Conservation (phyloP, 2,329 filamentous ascomycete species). For the Colletotrichum sp. region DNA sequence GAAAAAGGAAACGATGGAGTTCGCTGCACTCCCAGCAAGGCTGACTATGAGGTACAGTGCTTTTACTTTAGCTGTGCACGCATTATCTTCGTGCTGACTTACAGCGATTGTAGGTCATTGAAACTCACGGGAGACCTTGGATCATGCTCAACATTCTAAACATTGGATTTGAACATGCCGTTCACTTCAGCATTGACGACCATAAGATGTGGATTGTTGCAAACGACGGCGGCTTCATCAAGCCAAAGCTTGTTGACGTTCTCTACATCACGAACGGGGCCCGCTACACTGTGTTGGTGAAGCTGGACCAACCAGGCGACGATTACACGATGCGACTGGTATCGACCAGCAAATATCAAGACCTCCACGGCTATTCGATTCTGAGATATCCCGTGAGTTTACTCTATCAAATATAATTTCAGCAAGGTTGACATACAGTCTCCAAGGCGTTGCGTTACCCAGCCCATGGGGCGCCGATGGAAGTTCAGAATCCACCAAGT, state of each 20-base stretch:
- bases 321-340: constrained; percentile 61
- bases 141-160: constrained; percentile 7
- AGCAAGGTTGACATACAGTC: neutral
- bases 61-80: neutral
- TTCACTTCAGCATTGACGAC: constrained; percentile 51
- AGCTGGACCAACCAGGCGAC: constrained; percentile 45
- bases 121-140: neutral
- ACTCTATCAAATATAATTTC: neutral
- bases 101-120: neutral
- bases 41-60: neutral
- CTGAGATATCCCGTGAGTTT: constrained; percentile 31
- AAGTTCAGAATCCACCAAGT: neutral
- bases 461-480: neutral
- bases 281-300: constrained; percentile 54
- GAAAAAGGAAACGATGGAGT: neutral
- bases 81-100: neutral
- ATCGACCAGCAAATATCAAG: constrained; percentile 53
- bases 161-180: constrained; percentile 4
- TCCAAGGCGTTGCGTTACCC: neutral
- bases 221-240: constrained; percentile 58
- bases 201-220: constrained; percentile 58
- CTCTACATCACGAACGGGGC: constrained; percentile 51
- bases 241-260: constrained; percentile 42
- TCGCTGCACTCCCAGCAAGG: neutral
- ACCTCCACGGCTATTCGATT: constrained; percentile 56